Percentiles rank a stretch among this genome's conserved stretches.
Conservation (phyloP, 1,284 basidiomycete species). For the Stygiomarasmius scandens region DNA sequence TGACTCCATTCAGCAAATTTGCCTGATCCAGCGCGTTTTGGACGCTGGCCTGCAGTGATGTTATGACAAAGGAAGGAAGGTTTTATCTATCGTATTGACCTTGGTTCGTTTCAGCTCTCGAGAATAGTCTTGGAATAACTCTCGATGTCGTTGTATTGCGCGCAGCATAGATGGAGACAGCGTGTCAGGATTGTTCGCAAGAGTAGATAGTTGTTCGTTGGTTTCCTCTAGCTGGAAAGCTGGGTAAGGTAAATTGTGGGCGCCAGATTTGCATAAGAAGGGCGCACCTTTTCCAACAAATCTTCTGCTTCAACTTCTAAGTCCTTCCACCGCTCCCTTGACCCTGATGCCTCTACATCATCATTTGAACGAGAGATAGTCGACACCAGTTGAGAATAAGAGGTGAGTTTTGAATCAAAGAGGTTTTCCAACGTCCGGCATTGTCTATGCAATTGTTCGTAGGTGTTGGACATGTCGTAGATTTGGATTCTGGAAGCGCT, state of each 20-base stretch:
- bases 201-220: slow-evolving; percentile 71
- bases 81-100: slow-evolving; percentile 39
- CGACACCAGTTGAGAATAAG: slow-evolving; percentile 85
- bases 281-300: slow-evolving; percentile 80
- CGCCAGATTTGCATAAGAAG: not conserved
- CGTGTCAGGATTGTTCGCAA: slow-evolving; percentile 76
- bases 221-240: slow-evolving; percentile 75
- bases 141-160: slow-evolving; percentile 87
- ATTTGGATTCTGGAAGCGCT: not conserved
- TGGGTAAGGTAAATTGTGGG: slow-evolving; percentile 16
- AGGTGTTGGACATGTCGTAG: slow-evolving; percentile 64
- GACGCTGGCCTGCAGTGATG: slow-evolving; percentile 67
- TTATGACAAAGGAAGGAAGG: not conserved
- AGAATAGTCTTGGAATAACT: slow-evolving; percentile 87
- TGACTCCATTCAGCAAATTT: slow-evolving; percentile 87
- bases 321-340: slow-evolving; percentile 73
- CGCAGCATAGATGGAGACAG: slow-evolving; percentile 87
- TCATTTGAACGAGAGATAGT: slow-evolving; percentile 65
- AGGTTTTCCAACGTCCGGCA: slow-evolving; percentile 90
- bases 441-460: slow-evolving; percentile 82
- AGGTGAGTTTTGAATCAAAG: slow-evolving; percentile 87
- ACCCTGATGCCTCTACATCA: slow-evolving; percentile 75
- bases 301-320: slow-evolving; percentile 87
- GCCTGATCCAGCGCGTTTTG: slow-evolving; percentile 83
- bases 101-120: slow-evolving; percentile 85